Evolutionary conservation across 1,284 basidiomycete genomes (phyloP).

Genomic region (Ceratobasidium sp.): DNA sequence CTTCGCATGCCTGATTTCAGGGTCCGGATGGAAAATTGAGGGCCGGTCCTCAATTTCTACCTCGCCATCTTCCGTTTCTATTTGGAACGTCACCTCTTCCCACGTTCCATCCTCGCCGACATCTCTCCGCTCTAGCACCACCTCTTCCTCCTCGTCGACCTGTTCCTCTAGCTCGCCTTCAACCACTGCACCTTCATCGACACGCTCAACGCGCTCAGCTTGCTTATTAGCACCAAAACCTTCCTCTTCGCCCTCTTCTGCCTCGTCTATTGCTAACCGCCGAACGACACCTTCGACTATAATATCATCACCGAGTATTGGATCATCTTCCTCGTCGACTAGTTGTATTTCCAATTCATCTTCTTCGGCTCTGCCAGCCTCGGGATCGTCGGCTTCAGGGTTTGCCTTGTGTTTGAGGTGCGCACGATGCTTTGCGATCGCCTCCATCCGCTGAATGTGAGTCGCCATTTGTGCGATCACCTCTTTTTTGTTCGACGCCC

Average conservation of each 20-base stretch:
- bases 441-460: constrained; percentile 25
- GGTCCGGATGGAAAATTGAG: neutral
- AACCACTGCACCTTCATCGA: no score
- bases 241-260: neutral
- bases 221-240: neutral
- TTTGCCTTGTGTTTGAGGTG: constrained; percentile 10
- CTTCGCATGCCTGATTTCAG: neutral
- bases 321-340: neutral
- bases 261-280: neutral
- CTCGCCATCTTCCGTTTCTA: no score
- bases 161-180: neutral
- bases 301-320: neutral
- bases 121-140: neutral
- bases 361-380: neutral
- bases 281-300: neutral
- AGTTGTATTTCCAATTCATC: neutral
- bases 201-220: no score
- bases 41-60: neutral
- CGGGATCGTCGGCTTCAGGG: neutral
- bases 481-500: constrained; percentile 35
- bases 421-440: constrained; percentile 18
- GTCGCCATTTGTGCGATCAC: constrained; percentile 35
- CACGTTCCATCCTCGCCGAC: neutral
- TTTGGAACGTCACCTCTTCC: neutral
- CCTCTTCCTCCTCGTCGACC: neutral